These are phyloP conservation scores for Coffea eugenioides DNA, from an alignment of 257 asterid species.

Conservation along the genomic window DNA sequence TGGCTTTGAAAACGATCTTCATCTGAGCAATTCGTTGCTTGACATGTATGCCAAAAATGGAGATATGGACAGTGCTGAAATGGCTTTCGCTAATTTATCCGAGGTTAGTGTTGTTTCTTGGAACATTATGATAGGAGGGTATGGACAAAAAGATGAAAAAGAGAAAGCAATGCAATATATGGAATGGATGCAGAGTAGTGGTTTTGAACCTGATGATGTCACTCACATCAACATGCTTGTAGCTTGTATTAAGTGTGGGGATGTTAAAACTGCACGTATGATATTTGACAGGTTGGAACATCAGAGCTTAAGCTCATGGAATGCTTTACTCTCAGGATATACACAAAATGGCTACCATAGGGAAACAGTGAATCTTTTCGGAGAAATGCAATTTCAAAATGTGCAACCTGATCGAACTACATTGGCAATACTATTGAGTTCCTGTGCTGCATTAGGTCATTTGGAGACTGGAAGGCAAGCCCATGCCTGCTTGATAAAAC, in stretches of 20 bases:
- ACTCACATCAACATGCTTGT: slow-evolving; percentile 55
- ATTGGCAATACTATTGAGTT: slow-evolving; percentile 59
- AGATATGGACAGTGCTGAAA: slow-evolving; percentile 59
- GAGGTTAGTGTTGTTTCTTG: slow-evolving; percentile 65
- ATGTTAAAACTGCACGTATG: slow-evolving; percentile 43
- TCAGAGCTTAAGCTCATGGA: slow-evolving; percentile 68
- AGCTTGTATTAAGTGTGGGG: slow-evolving; percentile 63
- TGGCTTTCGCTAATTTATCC: slow-evolving; percentile 38
- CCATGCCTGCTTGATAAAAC: slow-evolving; percentile 48
- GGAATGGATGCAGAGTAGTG: slow-evolving; percentile 49
- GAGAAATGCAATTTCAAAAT: slow-evolving; percentile 61
- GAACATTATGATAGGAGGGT: slow-evolving; percentile 79
- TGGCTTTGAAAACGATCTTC: slow-evolving; percentile 49
- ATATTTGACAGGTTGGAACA: slow-evolving; percentile 48
- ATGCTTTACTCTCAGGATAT: slow-evolving; percentile 64
- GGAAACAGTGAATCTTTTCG: slow-evolving; percentile 54
- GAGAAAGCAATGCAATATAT: slow-evolving; percentile 44
- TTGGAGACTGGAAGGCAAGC: slow-evolving; percentile 63
- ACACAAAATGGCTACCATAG: slow-evolving; percentile 46
- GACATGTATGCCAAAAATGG: slow-evolving; percentile 63
- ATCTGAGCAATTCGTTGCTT: slow-evolving; percentile 61
- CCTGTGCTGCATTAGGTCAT: slow-evolving; percentile 51
- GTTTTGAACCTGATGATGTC: slow-evolving; percentile 62
- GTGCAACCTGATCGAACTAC: slow-evolving; percentile 59
- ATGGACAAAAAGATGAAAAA: slow-evolving; percentile 41